These are phyloP conservation scores for Penicillium sp. DNA, from an alignment of 2,329 filamentous ascomycete species.

Conservation along the genomic window DNA sequence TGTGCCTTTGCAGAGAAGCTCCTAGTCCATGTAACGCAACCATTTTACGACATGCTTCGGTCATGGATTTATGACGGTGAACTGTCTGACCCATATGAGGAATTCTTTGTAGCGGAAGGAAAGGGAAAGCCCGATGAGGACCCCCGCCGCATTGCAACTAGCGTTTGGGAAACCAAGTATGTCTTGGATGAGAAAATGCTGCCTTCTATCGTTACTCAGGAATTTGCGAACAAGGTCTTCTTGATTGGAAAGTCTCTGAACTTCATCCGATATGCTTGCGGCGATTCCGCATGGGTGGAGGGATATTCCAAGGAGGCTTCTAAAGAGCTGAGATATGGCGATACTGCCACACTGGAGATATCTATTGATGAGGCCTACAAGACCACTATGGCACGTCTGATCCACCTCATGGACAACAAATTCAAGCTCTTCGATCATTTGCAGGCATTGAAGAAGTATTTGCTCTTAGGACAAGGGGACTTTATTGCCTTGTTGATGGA, in stretches of 20 bases:
- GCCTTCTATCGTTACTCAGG: constrained; percentile 86
- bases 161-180: constrained; percentile 98
- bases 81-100: constrained; percentile 89
- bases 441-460: constrained; percentile 87
- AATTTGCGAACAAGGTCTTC: constrained; percentile 95
- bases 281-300: constrained; percentile 92
- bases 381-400: constrained; percentile 92
- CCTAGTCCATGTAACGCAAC: constrained; percentile 80
- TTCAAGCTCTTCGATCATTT: constrained; percentile 95
- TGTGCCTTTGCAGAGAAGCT: constrained; percentile 89
- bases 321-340: constrained; percentile 87
- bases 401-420: constrained; percentile 89
- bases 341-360: constrained; percentile 84
- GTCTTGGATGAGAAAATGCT: constrained; percentile 82
- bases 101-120: constrained; percentile 90
- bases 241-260: constrained; percentile 97
- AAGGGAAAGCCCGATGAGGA: constrained; percentile 22
- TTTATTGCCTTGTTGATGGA: constrained; percentile 98
- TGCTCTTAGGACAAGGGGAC: constrained; percentile 91
- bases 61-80: constrained; percentile 99
- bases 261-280: constrained; percentile 94
- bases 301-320: constrained; percentile 90
- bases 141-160: constrained; percentile 63
- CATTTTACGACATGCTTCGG: constrained; percentile 94
- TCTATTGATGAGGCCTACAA: constrained; percentile 98